Conservation (phyloP, 495 filamentous ascomycete species). For the Cudoniella acicularis region DNA sequence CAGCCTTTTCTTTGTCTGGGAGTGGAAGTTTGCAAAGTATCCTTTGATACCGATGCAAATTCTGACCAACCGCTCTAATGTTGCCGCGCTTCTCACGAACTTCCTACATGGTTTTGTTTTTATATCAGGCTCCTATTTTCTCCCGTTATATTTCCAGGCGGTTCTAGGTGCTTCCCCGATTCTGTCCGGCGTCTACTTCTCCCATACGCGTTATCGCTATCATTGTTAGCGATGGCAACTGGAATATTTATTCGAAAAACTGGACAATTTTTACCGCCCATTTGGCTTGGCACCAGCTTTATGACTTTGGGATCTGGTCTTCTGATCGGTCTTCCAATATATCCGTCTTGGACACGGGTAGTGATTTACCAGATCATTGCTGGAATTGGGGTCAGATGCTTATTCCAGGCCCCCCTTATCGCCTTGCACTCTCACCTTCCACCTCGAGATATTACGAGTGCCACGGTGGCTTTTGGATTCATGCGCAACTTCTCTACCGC, state of each 20-base stretch:
- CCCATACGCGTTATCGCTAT: constrained; percentile 65
- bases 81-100: constrained; percentile 27
- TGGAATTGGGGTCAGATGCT: constrained; percentile 59
- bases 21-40: constrained; percentile 70
- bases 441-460: constrained; percentile 57
- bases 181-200: constrained; percentile 70
- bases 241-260: constrained; percentile 72
- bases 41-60: constrained; percentile 57
- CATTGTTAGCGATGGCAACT: constrained; percentile 53
- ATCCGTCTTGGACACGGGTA: constrained; percentile 46
- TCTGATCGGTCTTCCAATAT: constrained; percentile 51
- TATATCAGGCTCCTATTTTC: constrained; percentile 66
- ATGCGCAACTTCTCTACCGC: constrained; percentile 58
- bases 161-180: constrained; percentile 70
- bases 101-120: constrained; percentile 68
- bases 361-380: constrained; percentile 53
- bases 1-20: constrained; percentile 55
- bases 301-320: constrained; percentile 63
- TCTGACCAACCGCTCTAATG: constrained; percentile 49
- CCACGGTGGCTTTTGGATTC: constrained; percentile 60
- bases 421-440: constrained; percentile 65
- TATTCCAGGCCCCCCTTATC: constrained; percentile 72
- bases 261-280: constrained; percentile 46
- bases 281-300: constrained; percentile 50
- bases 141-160: constrained; percentile 73